Evolutionary conservation across 2,329 filamentous ascomycete species (phyloP), one percentile per base, ranked within the genome.

Genomic region (Aspergillus ustus): DNA sequence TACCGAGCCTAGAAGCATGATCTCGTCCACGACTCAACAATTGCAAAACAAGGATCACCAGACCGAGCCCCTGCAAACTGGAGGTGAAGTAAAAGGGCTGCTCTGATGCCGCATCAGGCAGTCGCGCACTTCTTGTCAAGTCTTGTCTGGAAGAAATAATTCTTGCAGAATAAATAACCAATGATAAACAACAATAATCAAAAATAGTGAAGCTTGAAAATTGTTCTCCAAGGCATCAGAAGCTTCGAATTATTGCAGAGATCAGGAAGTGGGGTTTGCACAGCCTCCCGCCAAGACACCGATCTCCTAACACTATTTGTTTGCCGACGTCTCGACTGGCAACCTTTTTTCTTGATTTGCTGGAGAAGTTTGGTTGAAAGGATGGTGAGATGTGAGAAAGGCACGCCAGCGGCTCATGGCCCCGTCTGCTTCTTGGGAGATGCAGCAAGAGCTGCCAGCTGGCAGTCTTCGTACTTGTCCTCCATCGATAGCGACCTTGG

Each of bases 211-310:
- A 29, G 20, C 52, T 40, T 40, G 34, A 15, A 40, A 40, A 15
- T 40, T 40, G 34, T 15, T 40, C 5, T 17, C 34, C 15, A 40
- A 13, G 34, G 34, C 2, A 40, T 40, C 34, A 40, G 34, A 40
- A 40, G 34, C 34, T 40, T 40, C 52, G 20, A 56, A 46, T 48
- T 48, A 43, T 19, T 48, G 53, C 17, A 48, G 22, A 25, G 34
- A 31, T 28, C 25, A 34, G 17, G 45, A 40, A 46, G 54, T 15
- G 19, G 13, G 13, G 37, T 44, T 44, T 57, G 55, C 55, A 57
- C 55, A 51, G 55, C 55, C 55, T 57, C 34, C 25, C 9, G 55
- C 55, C 55, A 57, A 57, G 55, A 25, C 29, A 40, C 53, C 29
- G 44, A 40, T 40, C 37, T 7, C 53, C 22, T n/a, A 43, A 50